Evolutionary conservation across 1,139 yeast genomes (phyloP).

Genomic region (Saccharomyces hybrid): DNA sequence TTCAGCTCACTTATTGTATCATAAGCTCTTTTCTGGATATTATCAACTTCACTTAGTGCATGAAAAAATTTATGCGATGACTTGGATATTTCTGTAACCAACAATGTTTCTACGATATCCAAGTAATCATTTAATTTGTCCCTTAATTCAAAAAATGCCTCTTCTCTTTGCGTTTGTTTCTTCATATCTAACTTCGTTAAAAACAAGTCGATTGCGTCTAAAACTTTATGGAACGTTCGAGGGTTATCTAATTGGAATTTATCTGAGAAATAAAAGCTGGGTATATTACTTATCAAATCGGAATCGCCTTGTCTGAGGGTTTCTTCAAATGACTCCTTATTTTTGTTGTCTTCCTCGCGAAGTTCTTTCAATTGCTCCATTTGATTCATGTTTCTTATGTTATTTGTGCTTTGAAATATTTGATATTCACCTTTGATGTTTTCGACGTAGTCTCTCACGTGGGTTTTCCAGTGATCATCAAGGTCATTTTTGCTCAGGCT

Average conservation of each 20-base stretch:
- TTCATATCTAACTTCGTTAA: constrained; percentile 23
- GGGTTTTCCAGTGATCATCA: constrained; percentile 42
- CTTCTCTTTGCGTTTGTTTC: constrained; percentile 17
- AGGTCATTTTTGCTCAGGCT: constrained; percentile 53
- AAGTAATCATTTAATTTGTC: constrained; percentile 75
- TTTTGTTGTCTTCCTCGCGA: constrained; percentile 24
- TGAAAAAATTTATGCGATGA: constrained; percentile 80
- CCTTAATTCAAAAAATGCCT: constrained; percentile 48
- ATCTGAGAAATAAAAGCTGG: constrained; percentile 57
- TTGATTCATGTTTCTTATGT: constrained; percentile 34
- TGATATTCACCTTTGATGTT: constrained; percentile 49
- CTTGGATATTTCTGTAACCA: constrained; percentile 75
- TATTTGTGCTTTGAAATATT: constrained; percentile 37
- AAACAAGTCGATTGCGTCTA: constrained; percentile 32
- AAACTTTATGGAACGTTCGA: constrained; percentile 66
- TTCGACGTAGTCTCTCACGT: constrained; percentile 43
- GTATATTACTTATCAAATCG: constrained; percentile 35
- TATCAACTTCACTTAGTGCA: constrained; percentile 66
- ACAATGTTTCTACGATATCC: constrained; percentile 74
- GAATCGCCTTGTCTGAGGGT: constrained; percentile 8
- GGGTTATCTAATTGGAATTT: constrained; percentile 85
- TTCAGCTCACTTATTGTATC: constrained; percentile 45
- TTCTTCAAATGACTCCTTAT: constrained; percentile 11
- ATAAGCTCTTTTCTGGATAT: constrained; percentile 51
- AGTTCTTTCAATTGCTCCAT: constrained; percentile 31